These are phyloP conservation scores for Erysimum cheiranthoides DNA, from an alignment of 345 rosid species.

Conservation along the genomic window DNA sequence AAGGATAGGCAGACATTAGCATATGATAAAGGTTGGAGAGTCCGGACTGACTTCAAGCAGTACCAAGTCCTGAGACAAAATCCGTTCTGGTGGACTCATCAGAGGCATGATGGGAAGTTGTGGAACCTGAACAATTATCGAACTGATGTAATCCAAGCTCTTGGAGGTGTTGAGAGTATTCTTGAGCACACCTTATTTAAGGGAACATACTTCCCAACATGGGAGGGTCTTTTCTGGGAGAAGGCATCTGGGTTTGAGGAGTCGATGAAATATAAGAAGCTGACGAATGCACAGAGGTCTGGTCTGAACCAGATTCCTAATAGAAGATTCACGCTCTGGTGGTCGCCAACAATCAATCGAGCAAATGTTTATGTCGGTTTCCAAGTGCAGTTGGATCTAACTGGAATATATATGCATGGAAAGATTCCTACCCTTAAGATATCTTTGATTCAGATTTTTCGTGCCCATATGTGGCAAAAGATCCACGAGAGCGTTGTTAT, in stretches of 20 bases:
- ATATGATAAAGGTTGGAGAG: slow-evolving; percentile 99
- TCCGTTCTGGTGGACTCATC: slow-evolving; percentile 99
- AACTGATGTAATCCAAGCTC: slow-evolving; percentile 99
- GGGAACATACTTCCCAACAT: slow-evolving; percentile 99
- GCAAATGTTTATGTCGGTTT: slow-evolving; percentile 98
- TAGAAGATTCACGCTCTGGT: slow-evolving; percentile 98
- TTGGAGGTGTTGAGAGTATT: slow-evolving; percentile 99
- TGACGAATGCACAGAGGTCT: slow-evolving; percentile 99
- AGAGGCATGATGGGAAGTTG: slow-evolving; percentile 98
- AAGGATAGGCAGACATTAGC: slow-evolving; percentile 96
- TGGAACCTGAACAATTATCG: slow-evolving; percentile 99
- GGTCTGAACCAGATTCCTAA: slow-evolving; percentile 99
- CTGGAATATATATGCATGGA: slow-evolving; percentile 99
- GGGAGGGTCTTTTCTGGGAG: slow-evolving; percentile 99
- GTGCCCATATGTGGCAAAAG: slow-evolving; percentile 99
- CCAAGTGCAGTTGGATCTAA: slow-evolving; percentile 98
- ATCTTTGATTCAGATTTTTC: slow-evolving; percentile 96
- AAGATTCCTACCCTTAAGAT: slow-evolving; percentile 98
- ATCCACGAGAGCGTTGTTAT: slow-evolving; percentile 99
- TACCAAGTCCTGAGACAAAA: slow-evolving; percentile 98
- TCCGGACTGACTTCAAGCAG: slow-evolving; percentile 99
- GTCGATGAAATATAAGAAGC: slow-evolving; percentile 98
- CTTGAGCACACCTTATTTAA: slow-evolving; percentile 97
- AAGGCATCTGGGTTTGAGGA: slow-evolving; percentile 99
- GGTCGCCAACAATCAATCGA: slow-evolving; percentile 98